These are phyloP conservation scores for Hymenoscyphus linearis DNA, from an alignment of 2,329 filamentous ascomycete species.

Conservation along the genomic window DNA sequence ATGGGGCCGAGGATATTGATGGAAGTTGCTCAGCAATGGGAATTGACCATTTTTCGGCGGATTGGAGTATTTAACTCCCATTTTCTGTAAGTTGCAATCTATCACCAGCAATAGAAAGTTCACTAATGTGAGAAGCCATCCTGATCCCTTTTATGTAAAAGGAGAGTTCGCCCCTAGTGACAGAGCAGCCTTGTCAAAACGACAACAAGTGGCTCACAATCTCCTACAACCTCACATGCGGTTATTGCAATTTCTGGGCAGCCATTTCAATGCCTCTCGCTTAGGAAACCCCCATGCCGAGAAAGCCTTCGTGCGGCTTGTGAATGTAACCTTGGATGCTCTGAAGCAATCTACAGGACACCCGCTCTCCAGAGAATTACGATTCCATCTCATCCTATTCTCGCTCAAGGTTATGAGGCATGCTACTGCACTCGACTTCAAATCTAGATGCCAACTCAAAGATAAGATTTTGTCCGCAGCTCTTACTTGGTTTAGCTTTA, in stretches of 20 bases:
- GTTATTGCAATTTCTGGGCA: slow-evolving; percentile 82
- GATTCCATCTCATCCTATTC: slow-evolving; percentile 82
- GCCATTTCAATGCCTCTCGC: slow-evolving; percentile 92
- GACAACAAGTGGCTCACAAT: slow-evolving; percentile 75
- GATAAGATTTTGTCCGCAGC: slow-evolving; percentile 83
- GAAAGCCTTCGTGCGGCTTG: slow-evolving; percentile 72
- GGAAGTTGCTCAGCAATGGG: slow-evolving; percentile 88
- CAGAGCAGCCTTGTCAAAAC: slow-evolving; percentile 64
- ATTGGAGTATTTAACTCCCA: slow-evolving; percentile 75
- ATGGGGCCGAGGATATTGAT: slow-evolving; percentile 81
- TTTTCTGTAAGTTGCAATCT: slow-evolving; percentile 50
- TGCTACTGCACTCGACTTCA: slow-evolving; percentile 58
- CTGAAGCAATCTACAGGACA: slow-evolving; percentile 68
- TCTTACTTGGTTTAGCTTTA: slow-evolving; percentile 79
- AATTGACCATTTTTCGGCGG: slow-evolving; percentile 70
- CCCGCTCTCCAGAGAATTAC: slow-evolving; percentile 84
- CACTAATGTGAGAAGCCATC: slow-evolving; percentile 44
- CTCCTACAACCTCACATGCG: slow-evolving; percentile 81
- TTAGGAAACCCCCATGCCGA: slow-evolving; percentile 78
- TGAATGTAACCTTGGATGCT: slow-evolving; percentile 72
- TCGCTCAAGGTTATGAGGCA: slow-evolving; percentile 71
- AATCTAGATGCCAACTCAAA: slow-evolving; percentile 75
- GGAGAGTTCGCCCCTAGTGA: slow-evolving; percentile 93
- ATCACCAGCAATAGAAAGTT: slow-evolving; percentile 29
- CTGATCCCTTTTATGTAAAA: slow-evolving; percentile 84